Base-by-base conservation (phyloP, 2,329 filamentous ascomycete species). In the Thermothelomyces thermophilus region DNA sequence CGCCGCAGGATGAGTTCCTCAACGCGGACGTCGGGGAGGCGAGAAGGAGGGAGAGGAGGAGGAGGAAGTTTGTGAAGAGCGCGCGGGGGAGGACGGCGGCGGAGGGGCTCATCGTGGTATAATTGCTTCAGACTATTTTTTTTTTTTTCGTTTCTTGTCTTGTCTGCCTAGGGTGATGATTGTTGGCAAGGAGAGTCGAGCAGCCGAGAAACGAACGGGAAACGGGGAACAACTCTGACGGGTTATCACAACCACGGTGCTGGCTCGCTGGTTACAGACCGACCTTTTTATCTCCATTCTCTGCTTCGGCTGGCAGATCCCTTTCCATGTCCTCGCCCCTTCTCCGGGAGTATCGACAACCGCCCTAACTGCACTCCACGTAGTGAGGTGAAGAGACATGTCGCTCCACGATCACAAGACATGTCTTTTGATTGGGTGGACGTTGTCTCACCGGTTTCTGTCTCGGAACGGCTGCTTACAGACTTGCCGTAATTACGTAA, bases 1-100 rank as follows among this genome's bases (percentile, higher is more conserved):
- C 30, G 41, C 48, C 42, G 34, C 48, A 52, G n/a, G 5, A 51
- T n/a, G 16, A 50, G n/a, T n/a, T n/a, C n/a, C n/a, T n/a, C n/a
- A n/a, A n/a, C n/a, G n/a, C 16, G 16, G 41, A 26, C 3, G 33
- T 24, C 8, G 13, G 17, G n/a, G 28, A 11, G 31, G 42, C 30
- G 31, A 22, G n/a, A 30, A 39, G 22, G 22, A 16, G 28, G 26
- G 46, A 20, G 28, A 30, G 30, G 35, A 41, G 11, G 46, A n/a
- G 13, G 14, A 41, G n/a, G 37, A 53, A 33, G 30, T 39, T 16
- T 6, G 28, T 9, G 17, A 41, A 24, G 36, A 43, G 11, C 41
- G 39, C 14, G 26, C 36, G 28, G 47, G 49, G 28, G 41, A 40
- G 14, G 43, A 20, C 14, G 31, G 44, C 19, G 43, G n/a, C n/a